phyloP scores from a whole-genome alignment of 148 eudicot genomes.

The Suaeda aralocaspica region DNA sequence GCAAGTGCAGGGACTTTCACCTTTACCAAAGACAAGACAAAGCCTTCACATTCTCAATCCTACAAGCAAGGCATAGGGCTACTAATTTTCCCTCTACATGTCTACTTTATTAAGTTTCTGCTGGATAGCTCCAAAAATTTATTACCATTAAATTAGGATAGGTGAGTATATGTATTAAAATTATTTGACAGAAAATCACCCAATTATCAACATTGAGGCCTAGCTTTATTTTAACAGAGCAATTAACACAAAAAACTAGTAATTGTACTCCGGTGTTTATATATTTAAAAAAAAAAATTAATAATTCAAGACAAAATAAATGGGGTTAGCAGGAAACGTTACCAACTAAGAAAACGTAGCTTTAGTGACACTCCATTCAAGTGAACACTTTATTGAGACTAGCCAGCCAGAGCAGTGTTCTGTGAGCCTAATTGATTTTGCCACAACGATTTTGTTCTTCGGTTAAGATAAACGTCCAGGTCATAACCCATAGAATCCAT shows the following conservation, averaged over 20 bases:
- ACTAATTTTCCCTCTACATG: not conserved
- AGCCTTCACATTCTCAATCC: not conserved
- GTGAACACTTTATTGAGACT: not conserved
- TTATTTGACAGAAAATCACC: not conserved
- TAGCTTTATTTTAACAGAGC: not conserved
- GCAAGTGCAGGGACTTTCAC: too few relatives aligned
- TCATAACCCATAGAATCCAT: conserved; percentile 61
- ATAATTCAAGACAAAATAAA: not conserved
- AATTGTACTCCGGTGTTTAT: too few relatives aligned
- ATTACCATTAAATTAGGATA: not conserved
- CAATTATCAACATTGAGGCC: not conserved
- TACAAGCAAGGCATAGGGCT: not conserved
- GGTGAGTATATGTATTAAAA: not conserved
- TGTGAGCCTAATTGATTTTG: conserved; percentile 15
- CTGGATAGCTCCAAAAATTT: not conserved
- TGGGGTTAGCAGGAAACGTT: not conserved
- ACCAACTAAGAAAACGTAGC: not conserved
- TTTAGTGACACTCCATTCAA: not conserved
- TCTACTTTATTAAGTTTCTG: not conserved
- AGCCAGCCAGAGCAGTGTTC: conserved; percentile 18
- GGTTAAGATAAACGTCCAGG: conserved; percentile 35
- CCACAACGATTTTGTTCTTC: conserved; percentile 43
- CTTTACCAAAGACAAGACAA: not conserved
- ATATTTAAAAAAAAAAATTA: not conserved
- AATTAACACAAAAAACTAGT: not conserved